Base-by-base conservation (phyloP, 2,329 filamentous ascomycete genomes). In the Fusarium papillatum region DNA sequence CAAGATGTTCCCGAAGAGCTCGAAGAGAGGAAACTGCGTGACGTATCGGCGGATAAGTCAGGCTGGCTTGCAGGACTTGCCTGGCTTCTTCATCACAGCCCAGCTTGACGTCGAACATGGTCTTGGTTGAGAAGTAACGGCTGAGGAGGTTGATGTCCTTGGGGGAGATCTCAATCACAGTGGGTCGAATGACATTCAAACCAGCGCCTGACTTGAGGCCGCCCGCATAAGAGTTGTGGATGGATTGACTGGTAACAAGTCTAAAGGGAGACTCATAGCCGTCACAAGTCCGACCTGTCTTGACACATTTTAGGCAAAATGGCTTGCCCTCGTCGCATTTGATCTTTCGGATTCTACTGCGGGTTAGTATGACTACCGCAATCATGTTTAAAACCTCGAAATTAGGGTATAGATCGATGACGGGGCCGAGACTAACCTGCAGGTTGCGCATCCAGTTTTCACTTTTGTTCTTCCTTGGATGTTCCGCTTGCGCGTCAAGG, bases 361-460 rank as follows among this genome's bases (percentile, higher is more conserved):
- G 3, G 26, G 16, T 81, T 16, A 80, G 76, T 16, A 75, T 24
- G 55, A 70, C 11, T 3, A 65, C 50, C 48, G 5, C 16, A 69
- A 66, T 71, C 13, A 11, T 10, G 11, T 7, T 2, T n/a, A 24
- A 36, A 65, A 38, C 24, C 29, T 8, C 39, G 5, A n/a, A 29
- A 24, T 62, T 29, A 26, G n/a, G 17, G 57, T n/a, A 38, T 76
- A 71, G 62, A 76, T 43, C 55, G 41, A 59, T 34, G 64, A 75
- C 62, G 66, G 53, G 59, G 76, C 38, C 68, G 61, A 26, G 66
- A n/a, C 9, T 5, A 24, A 86, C 85, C 84, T 84, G 83, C 85
- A 87, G 64, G 85, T 86, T 76, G 71, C 76, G 77, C 85, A 86
- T 60, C 85, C 85, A 17, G 84, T 86, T 70, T 86, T 86, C 19